These are phyloP conservation scores for Penicillium griseofulvum DNA, from an alignment of 2,329 filamentous ascomycete genomes.

Conservation along the genomic window DNA sequence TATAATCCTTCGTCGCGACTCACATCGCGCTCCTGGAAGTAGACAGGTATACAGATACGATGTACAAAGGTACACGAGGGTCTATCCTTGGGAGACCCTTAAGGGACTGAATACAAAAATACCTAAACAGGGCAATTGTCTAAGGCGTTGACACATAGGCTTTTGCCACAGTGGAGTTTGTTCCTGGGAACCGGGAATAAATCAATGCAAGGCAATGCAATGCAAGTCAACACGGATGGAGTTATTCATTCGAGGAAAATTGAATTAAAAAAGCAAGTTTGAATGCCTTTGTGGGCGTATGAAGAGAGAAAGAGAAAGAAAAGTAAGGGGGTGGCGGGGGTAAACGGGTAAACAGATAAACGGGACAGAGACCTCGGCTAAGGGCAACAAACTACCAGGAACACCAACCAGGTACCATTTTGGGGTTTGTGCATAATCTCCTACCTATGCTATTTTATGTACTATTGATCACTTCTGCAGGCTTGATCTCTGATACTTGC, in stretches of 20 bases:
- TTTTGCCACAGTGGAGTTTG: conserved; percentile 7
- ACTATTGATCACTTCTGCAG: conserved; percentile 8
- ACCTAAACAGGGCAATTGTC: background rate
- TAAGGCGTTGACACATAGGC: conserved; percentile 11
- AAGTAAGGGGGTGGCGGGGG: background rate
- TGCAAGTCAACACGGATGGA: conserved; percentile 16
- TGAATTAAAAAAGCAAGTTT: conserved; percentile 3
- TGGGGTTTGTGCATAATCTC: background rate
- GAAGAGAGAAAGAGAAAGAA: background rate
- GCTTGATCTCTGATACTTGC: background rate
- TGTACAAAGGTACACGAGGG: conserved; percentile 4
- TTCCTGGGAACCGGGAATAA: conserved; percentile 21
- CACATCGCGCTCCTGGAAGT: conserved; percentile 1
- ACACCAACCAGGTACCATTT: background rate
- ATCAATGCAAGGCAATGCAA: conserved; percentile 23
- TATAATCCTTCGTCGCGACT: conserved; percentile 7
- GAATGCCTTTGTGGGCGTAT: background rate
- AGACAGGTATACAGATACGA: background rate
- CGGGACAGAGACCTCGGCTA: background rate
- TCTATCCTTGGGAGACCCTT: background rate
- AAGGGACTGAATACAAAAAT: background rate
- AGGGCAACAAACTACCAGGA: background rate
- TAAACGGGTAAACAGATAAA: background rate
- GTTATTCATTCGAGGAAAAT: background rate
- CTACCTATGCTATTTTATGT: background rate